Base-by-base conservation (phyloP, 2,329 filamentous ascomycete species). In the Paecilomyces niveus region DNA sequence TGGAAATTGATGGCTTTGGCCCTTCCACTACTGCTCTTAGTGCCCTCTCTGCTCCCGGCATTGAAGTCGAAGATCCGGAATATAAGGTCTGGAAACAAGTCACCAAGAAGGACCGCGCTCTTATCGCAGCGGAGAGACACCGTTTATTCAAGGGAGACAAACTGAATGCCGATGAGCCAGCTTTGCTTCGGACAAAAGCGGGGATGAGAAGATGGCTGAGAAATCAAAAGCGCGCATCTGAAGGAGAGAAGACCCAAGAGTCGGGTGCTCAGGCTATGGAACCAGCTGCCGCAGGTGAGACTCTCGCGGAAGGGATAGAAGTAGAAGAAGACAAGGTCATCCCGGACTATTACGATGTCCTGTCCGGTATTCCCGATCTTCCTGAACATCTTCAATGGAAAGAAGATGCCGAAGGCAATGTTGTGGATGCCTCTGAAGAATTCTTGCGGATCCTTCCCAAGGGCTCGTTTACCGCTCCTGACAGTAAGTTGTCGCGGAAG, bases 51-150 rank as follows among this genome's bases (percentile, higher is more conserved):
- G 82, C 80, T 13, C 89, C 95, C 65, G 90, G 96, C 65, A 83
- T 84, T 11, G 91, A 91, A 64, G 86, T 95, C 65, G 92, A 97
- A 66, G 92, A 97, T 59, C 78, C 83, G 1, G 93, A 97, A 70
- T 96, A 94, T 77, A 96, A 95, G 72, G 89, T 94, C 35, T 99
- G 95, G 94, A 99, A 97, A 77, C 93, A 97, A 74, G 91, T 96
- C 49, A 99, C 94, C 1, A 97, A 97, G 76, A 97, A 94, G 71
- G 92, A 96, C 68, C 87, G 94, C 62, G 94, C 94, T 3, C 79
- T 89, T 24, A 85, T 93, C 56, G 89, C 94, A 59, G 91, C 92
- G 63, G 90, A 96, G 70, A 85, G 94, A 32, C 87, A 92, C 72
- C 85, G 89, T 45, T 83, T 99, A 13, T 96, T 99, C 76, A 89